These are phyloP conservation scores for Penicillium coprophilum DNA, from an alignment of 495 filamentous ascomycete species.

Conservation along the genomic window DNA sequence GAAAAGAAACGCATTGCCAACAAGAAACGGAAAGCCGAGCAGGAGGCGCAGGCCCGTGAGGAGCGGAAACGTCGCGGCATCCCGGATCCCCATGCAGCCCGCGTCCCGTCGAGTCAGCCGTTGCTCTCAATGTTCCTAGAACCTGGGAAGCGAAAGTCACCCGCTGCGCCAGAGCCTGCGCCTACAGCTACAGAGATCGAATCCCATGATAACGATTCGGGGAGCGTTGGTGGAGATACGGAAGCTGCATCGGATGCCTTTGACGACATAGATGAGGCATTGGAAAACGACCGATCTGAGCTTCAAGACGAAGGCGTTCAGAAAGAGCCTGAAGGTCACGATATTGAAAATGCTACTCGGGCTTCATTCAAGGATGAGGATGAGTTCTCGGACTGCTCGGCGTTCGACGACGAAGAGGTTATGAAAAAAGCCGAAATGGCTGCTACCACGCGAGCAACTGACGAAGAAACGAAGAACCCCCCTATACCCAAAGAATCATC, in stretches of 20 bases:
- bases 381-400: constrained; percentile 45
- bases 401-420: constrained; percentile 39
- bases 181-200: constrained; percentile 12
- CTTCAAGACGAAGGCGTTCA: constrained; percentile 4
- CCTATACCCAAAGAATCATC: background rate
- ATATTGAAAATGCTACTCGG: background rate
- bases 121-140: constrained; percentile 46
- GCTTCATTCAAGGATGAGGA: constrained; percentile 27
- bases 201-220: constrained; percentile 11
- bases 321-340: background rate
- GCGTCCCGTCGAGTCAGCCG: constrained; percentile 49
- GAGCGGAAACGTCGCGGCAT: constrained; percentile 43
- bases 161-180: background rate
- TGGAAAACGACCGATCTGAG: constrained; percentile 18
- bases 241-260: constrained; percentile 26
- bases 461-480: background rate
- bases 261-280: constrained; percentile 21
- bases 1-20: constrained; percentile 41
- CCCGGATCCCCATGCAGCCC: constrained; percentile 42
- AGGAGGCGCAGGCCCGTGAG: constrained; percentile 44
- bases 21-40: constrained; percentile 48
- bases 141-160: constrained; percentile 11
- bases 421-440: constrained; percentile 29
- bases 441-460: constrained; percentile 8
- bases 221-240: constrained; percentile 19